Evolutionary conservation across 2,329 filamentous ascomycete species (phyloP).

Genomic region (Cercospora zeina): DNA sequence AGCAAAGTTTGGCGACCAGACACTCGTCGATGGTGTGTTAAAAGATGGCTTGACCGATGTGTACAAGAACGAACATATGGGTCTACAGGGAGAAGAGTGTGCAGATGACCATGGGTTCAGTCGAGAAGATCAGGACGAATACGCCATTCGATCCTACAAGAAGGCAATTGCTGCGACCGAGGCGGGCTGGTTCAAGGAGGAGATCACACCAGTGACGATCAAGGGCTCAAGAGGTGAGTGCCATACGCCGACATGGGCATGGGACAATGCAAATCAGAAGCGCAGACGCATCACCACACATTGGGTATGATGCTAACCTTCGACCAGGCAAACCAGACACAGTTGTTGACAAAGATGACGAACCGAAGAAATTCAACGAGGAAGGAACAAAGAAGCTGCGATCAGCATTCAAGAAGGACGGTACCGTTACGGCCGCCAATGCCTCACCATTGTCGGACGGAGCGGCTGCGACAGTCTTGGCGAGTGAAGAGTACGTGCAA

Average conservation of each 20-base stretch:
- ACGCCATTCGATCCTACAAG: constrained; percentile 93
- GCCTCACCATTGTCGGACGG: constrained; percentile 96
- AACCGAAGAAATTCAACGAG: constrained; percentile 80
- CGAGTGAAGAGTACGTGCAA: constrained; percentile 91
- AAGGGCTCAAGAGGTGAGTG: constrained; percentile 71
- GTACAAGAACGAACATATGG: constrained; percentile 97
- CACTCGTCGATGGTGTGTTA: constrained; percentile 83
- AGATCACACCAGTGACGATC: constrained; percentile 89
- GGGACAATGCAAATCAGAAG: not conserved
- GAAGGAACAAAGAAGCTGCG: constrained; percentile 57
- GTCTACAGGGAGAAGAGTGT: constrained; percentile 87
- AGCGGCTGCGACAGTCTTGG: constrained; percentile 85
- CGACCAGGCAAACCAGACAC: constrained; percentile 67
- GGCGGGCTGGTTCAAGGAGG: constrained; percentile 74
- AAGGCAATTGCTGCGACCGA: constrained; percentile 85
- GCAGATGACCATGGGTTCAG: constrained; percentile 77
- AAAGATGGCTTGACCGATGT: constrained; percentile 94
- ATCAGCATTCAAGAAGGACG: constrained; percentile 73
- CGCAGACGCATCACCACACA: not conserved
- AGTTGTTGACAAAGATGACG: constrained; percentile 81
- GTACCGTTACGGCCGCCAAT: constrained; percentile 90
- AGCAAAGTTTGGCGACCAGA: constrained; percentile 91
- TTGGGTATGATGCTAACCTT: not conserved
- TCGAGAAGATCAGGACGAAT: constrained; percentile 87
- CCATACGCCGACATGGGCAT: not conserved